Evolutionary conservation across 331 rosid genomes (phyloP).

Genomic region (Stylosanthes scabra): DNA sequence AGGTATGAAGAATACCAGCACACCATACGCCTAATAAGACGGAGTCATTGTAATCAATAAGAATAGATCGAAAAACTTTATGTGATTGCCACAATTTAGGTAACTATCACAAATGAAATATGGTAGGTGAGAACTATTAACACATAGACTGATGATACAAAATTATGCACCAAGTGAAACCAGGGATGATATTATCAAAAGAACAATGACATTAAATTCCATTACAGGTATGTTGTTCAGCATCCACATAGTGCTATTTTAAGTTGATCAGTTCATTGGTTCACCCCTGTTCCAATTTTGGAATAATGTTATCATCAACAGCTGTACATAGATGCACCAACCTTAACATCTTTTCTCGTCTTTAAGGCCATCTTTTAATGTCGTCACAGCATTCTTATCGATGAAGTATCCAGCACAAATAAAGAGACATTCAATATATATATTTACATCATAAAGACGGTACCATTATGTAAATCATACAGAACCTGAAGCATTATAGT

Average conservation of each 20-base stretch:
- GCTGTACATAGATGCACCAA: conserved; percentile 8
- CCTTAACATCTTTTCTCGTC: conserved; percentile 24
- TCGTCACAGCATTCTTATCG: neutral
- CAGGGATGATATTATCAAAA: conserved; percentile 14
- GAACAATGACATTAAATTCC: conserved; percentile 15
- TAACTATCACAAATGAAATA: conserved; percentile 13
- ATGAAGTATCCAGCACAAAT: conserved; percentile 29
- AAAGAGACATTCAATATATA: conserved; percentile 4
- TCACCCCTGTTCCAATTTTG: conserved; percentile 12
- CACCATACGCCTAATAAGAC: conserved; percentile 24
- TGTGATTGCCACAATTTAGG: neutral
- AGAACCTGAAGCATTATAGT: conserved; percentile 90
- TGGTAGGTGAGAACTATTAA: conserved; percentile 14
- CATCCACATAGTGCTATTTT: neutral
- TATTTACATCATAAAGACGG: conserved; percentile 1
- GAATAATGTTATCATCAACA: conserved; percentile 16
- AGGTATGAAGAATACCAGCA: conserved; percentile 26
- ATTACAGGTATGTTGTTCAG: conserved; percentile 25
- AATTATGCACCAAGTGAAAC: conserved; percentile 30
- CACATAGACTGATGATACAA: neutral
- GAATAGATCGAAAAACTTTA: conserved; percentile 12
- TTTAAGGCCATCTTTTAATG: conserved; percentile 20
- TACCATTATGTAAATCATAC: conserved; percentile 27
- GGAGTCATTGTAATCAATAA: conserved; percentile 15
- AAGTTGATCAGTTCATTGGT: neutral